Evolutionary conservation across 768 basidiomycete genomes (phyloP), one percentile per base, ranked within the genome.

Genomic region (Boletus coccyginus): DNA sequence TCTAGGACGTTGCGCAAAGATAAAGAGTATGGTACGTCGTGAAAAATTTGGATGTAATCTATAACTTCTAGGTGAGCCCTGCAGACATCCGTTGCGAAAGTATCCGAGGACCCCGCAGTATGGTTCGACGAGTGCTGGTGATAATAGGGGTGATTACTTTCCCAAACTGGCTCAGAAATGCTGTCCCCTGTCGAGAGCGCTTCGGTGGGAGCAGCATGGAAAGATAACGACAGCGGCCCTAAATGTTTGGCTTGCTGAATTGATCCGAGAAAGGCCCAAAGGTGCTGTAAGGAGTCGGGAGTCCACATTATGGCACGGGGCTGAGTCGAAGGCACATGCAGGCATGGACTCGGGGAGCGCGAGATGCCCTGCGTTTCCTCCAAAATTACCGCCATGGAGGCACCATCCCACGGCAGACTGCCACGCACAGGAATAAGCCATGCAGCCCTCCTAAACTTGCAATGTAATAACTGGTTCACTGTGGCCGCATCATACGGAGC

Each of bases 391-490:
- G 78, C 83, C 42, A 67, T 59, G 11, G 82, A 77, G 46, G 75
- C 75, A 32, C 66, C 69, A 12, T 70, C 67, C 80, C 81, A 86
- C 38, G 81, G 82, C 41, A 79, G 60, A 29, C 56, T 64, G 16
- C 85, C 85, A 13, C 83, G 78, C 7, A 86, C 66, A 40, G 85
- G 85, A 38, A 86, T 74, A 16, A 85, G 62, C 85, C 85, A 86
- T 9, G 80, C 78, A 46, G 70, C 71, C 47, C 83, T 79, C 47
- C 74, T 61, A 60, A 75, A 77, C 29, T 64, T 65, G 29, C 59
- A 52, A 19, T 69, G 60, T 9, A 61, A 70, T 65, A 62, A 71
- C 40, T 59, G 58, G 38, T 53, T 46, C 10, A 70, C 54, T 64
- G 59, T 73, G 71, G 67, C 75, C 74, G 53, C 24, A 41, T 65